phyloP scores from a whole-genome alignment of 495 filamentous ascomycete species.

The Annulohypoxylon bovei region DNA sequence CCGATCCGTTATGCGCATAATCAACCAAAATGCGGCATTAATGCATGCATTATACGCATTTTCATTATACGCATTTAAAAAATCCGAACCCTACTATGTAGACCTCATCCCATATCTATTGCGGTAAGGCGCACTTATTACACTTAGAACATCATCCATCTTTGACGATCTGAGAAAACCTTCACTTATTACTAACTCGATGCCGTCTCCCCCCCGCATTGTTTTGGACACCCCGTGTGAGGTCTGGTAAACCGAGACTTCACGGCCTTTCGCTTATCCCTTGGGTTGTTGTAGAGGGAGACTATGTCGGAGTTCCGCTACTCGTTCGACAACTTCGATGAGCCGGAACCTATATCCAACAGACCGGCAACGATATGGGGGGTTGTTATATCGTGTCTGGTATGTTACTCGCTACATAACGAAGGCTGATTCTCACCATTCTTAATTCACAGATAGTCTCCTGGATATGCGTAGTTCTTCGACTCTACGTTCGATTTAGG shows the following conservation, averaged over 20 bases:
- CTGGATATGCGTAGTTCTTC: conserved; percentile 44
- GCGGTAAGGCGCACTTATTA: neutral
- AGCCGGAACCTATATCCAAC: conserved; percentile 41
- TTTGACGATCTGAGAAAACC: neutral
- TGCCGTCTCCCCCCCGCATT: conserved; percentile 6
- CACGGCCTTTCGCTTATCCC: neutral
- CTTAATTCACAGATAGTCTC: conserved; percentile 27
- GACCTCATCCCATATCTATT: neutral
- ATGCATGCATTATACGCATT: no score
- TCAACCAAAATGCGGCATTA: no score
- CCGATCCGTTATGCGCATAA: no score
- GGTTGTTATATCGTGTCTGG: conserved; percentile 40
- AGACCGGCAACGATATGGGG: conserved; percentile 40
- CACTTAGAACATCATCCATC: neutral
- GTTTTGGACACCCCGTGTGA: conserved; percentile 13
- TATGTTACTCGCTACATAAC: conserved; percentile 14
- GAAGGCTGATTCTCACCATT: conserved; percentile 4
- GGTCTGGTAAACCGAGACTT: neutral
- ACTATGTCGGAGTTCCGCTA: conserved; percentile 39
- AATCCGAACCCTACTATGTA: no score
- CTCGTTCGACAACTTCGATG: conserved; percentile 38
- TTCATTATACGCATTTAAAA: no score
- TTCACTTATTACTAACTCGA: conserved; percentile 6
- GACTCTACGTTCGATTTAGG: conserved; percentile 44
- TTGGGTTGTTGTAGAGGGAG: neutral